Conservation (phyloP, 768 basidiomycete species). For the Xerocomellus amylosporus region DNA sequence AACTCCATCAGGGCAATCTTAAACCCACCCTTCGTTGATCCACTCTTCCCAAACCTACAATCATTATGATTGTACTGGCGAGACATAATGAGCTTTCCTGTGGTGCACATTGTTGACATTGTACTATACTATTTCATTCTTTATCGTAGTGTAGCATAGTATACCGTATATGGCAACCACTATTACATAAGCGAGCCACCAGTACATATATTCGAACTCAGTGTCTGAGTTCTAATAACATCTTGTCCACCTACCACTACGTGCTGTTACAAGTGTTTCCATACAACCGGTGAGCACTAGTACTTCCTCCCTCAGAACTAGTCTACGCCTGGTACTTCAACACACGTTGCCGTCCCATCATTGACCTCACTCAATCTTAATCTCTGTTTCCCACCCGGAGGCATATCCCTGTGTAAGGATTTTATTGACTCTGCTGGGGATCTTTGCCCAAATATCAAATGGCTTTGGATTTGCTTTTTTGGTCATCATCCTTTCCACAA, state of each 20-base stretch:
- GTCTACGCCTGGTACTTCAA: too few relatives aligned
- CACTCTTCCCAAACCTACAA: not conserved
- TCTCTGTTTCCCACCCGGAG: not conserved
- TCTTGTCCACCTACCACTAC: too few relatives aligned
- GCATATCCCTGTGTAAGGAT: not conserved
- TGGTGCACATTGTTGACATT: too few relatives aligned
- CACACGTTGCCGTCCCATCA: not conserved
- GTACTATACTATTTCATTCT: too few relatives aligned
- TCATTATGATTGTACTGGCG: not conserved
- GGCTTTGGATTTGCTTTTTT: not conserved
- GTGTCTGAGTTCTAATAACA: too few relatives aligned
- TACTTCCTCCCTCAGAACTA: too few relatives aligned
- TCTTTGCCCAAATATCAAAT: not conserved
- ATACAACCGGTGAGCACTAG: too few relatives aligned
- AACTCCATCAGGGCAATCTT: not conserved
- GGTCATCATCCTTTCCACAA: not conserved
- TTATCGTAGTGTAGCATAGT: too few relatives aligned
- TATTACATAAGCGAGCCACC: too few relatives aligned
- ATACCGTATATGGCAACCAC: too few relatives aligned
- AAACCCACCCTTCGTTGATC: not conserved
- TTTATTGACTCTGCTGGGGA: not conserved
- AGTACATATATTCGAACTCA: too few relatives aligned
- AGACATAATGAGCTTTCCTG: not conserved
- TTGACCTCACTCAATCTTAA: not conserved
- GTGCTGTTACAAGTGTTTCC: too few relatives aligned